A percentile compares a stretch with the other conserved stretches of the same genome.
These are phyloP conservation scores for Wickerhamiella bombiphila DNA, from an alignment of 805 yeast genomes.

Conservation along the genomic window DNA sequence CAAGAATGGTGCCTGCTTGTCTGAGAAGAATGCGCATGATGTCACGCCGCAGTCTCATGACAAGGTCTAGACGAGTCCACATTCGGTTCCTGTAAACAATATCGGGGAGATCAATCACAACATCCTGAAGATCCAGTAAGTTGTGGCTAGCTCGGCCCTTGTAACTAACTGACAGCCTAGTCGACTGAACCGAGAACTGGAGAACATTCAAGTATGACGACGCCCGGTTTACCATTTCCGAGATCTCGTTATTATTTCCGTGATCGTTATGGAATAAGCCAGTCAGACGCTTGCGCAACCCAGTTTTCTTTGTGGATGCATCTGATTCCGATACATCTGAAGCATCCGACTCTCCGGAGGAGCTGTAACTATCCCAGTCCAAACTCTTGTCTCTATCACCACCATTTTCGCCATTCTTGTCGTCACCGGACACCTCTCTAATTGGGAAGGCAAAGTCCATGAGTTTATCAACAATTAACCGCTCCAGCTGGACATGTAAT, in stretches of 20 bases:
- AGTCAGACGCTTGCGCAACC: neutral
- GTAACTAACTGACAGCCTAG: constrained; percentile 54
- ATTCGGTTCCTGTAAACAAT: constrained; percentile 44
- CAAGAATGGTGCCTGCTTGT: constrained; percentile 60
- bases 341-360: neutral
- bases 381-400: neutral
- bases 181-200: constrained; percentile 36
- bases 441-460: constrained; percentile 59
- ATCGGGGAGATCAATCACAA: constrained; percentile 50
- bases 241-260: constrained; percentile 25
- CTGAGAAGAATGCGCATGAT: constrained; percentile 26
- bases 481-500: constrained; percentile 57
- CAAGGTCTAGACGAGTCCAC: constrained; percentile 60
- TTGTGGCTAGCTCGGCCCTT: constrained; percentile 42
- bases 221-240: constrained; percentile 63
- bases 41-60: constrained; percentile 42
- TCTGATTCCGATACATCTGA: neutral
- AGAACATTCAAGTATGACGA: constrained; percentile 56
- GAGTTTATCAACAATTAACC: constrained; percentile 46
- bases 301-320: neutral
- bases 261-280: neutral
- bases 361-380: no score
- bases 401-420: constrained; percentile 7
- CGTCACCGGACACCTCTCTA: constrained; percentile 3
- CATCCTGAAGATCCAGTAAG: constrained; percentile 63